Conservation (phyloP, 2,329 filamentous ascomycete species). For the Aspergillus flavus region DNA sequence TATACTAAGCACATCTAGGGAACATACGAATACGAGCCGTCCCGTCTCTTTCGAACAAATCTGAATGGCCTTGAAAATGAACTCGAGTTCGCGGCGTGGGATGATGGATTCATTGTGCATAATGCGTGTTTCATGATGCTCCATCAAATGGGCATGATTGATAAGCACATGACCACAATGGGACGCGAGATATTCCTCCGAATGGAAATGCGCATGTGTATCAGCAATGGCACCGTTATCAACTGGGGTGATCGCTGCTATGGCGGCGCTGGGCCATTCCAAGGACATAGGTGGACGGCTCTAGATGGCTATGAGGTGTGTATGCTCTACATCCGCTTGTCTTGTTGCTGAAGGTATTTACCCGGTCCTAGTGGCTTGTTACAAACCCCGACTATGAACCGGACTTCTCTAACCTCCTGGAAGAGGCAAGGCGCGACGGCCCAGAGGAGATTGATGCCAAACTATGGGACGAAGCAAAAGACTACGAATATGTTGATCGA, state of each 20-base stretch:
- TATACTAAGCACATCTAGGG: neutral
- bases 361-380: conserved; percentile 6
- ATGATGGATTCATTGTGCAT: neutral
- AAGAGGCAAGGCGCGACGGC: neutral
- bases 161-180: neutral
- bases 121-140: neutral
- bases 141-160: neutral
- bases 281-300: neutral
- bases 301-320: conserved; percentile 6
- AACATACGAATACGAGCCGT: neutral
- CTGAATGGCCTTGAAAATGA: neutral
- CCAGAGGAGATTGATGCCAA: neutral
- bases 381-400: neutral
- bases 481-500: neutral
- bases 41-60: neutral
- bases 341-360: neutral
- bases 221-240: neutral
- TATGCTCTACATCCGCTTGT: too few relatives aligned
- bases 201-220: neutral
- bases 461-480: neutral
- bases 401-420: neutral
- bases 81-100: neutral
- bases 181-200: neutral
- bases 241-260: neutral
- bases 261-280: neutral